These are phyloP conservation scores for Podaxis sp. DNA, from an alignment of 768 basidiomycete genomes.

Conservation along the genomic window DNA sequence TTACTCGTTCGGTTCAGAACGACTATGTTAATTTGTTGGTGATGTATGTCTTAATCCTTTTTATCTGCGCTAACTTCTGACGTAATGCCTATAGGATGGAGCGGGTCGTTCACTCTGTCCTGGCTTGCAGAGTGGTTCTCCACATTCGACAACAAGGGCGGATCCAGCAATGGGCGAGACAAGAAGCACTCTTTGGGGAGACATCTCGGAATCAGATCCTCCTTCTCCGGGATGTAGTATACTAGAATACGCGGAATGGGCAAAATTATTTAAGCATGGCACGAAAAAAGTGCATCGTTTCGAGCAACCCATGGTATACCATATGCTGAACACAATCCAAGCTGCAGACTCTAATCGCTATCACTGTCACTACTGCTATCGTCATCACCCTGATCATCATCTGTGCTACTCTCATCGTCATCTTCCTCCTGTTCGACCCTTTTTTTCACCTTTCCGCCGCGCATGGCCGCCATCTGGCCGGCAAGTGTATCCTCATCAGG, in stretches of 20 bases:
- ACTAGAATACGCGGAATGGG: not conserved
- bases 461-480: slow-evolving; percentile 97
- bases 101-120: slow-evolving; percentile 8
- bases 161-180: not conserved
- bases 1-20: not conserved
- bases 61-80: not conserved
- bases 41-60: not conserved
- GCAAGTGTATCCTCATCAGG: slow-evolving; percentile 96
- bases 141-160: slow-evolving; percentile 8
- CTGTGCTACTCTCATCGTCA: slow-evolving; percentile 46
- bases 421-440: slow-evolving; percentile 40
- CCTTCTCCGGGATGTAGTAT: not conserved
- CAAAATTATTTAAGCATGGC: not conserved
- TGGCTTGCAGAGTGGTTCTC: slow-evolving; percentile 10
- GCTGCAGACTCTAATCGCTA: slow-evolving; percentile 21
- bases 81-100: not conserved
- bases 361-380: slow-evolving; percentile 40
- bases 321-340: slow-evolving; percentile 4
- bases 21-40: slow-evolving; percentile 10
- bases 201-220: not conserved
- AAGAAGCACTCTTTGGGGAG: not conserved
- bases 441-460: slow-evolving; percentile 82
- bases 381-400: slow-evolving; percentile 44
- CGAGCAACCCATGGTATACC: slow-evolving; percentile 7
- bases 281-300: not conserved